A percentile compares a stretch with the other conserved stretches of the same genome.
Conservation (phyloP, 179 eudicot species). For the Carnegiea gigantea region DNA sequence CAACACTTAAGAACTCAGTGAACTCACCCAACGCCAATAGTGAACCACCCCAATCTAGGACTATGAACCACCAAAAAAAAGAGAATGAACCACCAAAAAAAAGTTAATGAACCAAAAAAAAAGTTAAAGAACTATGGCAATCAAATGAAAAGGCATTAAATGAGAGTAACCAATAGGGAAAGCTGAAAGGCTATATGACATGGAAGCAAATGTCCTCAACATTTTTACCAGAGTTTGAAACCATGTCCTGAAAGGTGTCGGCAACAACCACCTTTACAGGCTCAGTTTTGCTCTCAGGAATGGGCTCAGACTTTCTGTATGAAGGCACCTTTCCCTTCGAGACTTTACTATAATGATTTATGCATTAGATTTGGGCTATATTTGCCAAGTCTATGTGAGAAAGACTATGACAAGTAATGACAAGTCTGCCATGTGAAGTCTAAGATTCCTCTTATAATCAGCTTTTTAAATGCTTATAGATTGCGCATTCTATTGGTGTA, state of each 20-base stretch:
- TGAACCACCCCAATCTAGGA: too few species aligned
- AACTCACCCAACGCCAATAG: too few species aligned
- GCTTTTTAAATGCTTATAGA: too few species aligned
- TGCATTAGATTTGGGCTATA: conserved; percentile 1
- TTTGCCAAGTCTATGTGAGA: not conserved
- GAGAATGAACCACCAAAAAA: too few species aligned
- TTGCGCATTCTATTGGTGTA: not conserved
- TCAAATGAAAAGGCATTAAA: not conserved
- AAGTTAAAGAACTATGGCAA: conserved; percentile 42
- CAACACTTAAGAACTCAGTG: too few species aligned
- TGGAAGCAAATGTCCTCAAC: conserved; percentile 37
- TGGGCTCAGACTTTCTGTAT: conserved; percentile 66
- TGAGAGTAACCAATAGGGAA: not conserved
- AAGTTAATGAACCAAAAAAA: too few species aligned
- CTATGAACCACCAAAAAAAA: too few species aligned
- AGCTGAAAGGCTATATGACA: not conserved
- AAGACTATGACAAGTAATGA: not conserved
- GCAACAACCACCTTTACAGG: conserved; percentile 88
- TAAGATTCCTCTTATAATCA: not conserved
- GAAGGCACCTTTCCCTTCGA: conserved; percentile 75
- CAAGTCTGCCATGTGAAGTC: conserved; percentile 2
- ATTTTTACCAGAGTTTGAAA: conserved; percentile 72
- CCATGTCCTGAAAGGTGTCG: conserved; percentile 63
- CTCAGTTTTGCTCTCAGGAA: conserved; percentile 70
- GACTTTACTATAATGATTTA: not conserved